Percentiles rank a stretch among this genome's conserved stretches.
These are phyloP conservation scores for Fonsecaea multimorphosa DNA, from an alignment of 2,329 filamentous ascomycete species.

Conservation along the genomic window DNA sequence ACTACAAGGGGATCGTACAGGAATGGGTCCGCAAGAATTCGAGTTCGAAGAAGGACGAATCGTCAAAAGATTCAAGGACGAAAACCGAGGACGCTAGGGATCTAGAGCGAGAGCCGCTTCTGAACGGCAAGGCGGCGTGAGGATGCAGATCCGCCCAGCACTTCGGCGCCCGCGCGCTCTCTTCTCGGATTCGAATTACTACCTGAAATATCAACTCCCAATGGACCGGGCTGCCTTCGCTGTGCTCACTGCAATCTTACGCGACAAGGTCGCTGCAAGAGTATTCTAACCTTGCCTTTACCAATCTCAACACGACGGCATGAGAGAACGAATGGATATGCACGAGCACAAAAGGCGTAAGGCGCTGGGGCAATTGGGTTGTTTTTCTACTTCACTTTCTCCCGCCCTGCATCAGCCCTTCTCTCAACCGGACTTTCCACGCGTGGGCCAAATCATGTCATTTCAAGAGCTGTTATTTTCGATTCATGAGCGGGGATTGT, in stretches of 20 bases:
- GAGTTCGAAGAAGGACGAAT: neutral
- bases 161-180: neutral
- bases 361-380: neutral
- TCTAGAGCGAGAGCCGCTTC: slow-evolving; percentile 5
- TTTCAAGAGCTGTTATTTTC: too few species aligned
- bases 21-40: slow-evolving; percentile 46
- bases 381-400: neutral
- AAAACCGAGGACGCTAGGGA: neutral
- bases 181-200: neutral
- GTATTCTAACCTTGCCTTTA: neutral
- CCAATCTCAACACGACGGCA: neutral
- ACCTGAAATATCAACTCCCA: neutral
- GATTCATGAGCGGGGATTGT: too few species aligned
- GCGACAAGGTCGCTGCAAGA: neutral
- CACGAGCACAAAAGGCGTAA: neutral
- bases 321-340: neutral
- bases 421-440: too few species aligned
- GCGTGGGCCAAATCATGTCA: too few species aligned
- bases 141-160: neutral
- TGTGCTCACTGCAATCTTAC: neutral
- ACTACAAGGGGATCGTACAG: slow-evolving; percentile 51
- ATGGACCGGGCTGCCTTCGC: too few species aligned
- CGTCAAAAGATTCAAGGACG: neutral
- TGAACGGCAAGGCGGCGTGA: slow-evolving; percentile 4
- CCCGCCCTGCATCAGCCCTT: too few species aligned